Base-by-base conservation (phyloP, 768 basidiomycete species). In the Xerocomellus dryophilus region DNA sequence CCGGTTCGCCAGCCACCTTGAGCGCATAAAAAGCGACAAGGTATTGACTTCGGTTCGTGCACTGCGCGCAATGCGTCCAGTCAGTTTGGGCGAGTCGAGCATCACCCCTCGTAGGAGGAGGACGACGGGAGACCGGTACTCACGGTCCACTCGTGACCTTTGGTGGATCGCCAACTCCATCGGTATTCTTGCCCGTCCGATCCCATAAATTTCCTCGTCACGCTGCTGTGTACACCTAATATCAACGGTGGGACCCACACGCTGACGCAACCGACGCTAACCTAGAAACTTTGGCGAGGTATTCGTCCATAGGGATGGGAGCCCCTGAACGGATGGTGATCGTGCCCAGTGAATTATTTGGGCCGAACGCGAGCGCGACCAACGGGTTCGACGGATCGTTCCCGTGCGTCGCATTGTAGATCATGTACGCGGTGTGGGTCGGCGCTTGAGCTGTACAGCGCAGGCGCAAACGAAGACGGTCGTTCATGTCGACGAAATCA, bases 131-230 rank as follows among this genome's bases (percentile, higher is more conserved):
- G 25, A 25, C 25, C 4, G 2, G 21, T 10, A 74, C 82, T 62
- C 59, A 85, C 86, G 21, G 80, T 80, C 84, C 85, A 88, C 59
- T 87, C 86, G 50, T 83, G 77, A 48, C 79, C 77, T 12, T 68
- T 68, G 23, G 71, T 71, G 20, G 72, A 62, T 17, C 76, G 71
- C 69, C 77, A 77, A 23, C 74, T 76, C 86, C 86, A 88, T 47
- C 71, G 72, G 60, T 88, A 89, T 50, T 79, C 77, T 41, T 81
- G 75, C 1, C 80, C 80, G 58, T 88, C 83, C 0, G 82, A 78
- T 2, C 76, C 85, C 8, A 67, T 65, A 59, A 88, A 88, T 58
- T 75, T 80, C 38, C 85, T 75, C 23, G 72, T 58, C 57, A 63
- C 71, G 21, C 75, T 73, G 47, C 81, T 82, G 61, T 45, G n/a